These are phyloP conservation scores for Yamadazyma pseudoaaseri DNA, from an alignment of 1,139 yeast species.

Conservation along the genomic window DNA sequence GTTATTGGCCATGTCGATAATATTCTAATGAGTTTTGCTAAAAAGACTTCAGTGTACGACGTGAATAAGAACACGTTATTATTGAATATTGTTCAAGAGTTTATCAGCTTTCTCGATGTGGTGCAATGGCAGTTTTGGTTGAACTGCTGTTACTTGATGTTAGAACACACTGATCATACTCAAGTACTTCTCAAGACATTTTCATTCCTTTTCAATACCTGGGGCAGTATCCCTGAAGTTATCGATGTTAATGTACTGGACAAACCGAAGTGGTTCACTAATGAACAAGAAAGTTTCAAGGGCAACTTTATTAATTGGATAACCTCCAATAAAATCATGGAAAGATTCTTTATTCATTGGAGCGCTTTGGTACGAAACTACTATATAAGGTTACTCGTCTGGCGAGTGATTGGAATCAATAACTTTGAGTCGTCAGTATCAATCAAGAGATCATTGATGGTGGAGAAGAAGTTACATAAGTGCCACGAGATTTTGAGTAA, in stretches of 20 bases:
- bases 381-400: slow-evolving; percentile 63
- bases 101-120: slow-evolving; percentile 34
- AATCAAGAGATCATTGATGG: slow-evolving; percentile 28
- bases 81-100: slow-evolving; percentile 46
- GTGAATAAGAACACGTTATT: slow-evolving; percentile 42
- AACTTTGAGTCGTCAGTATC: slow-evolving; percentile 37
- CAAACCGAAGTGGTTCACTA: slow-evolving; percentile 29
- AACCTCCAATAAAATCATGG: slow-evolving; percentile 49
- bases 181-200: slow-evolving; percentile 62
- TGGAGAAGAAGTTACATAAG: slow-evolving; percentile 28
- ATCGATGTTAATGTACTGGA: slow-evolving; percentile 1
- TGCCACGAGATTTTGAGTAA: slow-evolving; percentile 19
- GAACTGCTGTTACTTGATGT: slow-evolving; percentile 55
- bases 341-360: slow-evolving; percentile 70
- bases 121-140: slow-evolving; percentile 82
- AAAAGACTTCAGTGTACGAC: slow-evolving; percentile 45
- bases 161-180: slow-evolving; percentile 57
- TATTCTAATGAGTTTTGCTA: slow-evolving; percentile 36
- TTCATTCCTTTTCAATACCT: slow-evolving; percentile 67
- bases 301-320: slow-evolving; percentile 52
- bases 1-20: slow-evolving; percentile 25
- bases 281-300: slow-evolving; percentile 34
- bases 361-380: slow-evolving; percentile 72
- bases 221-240: slow-evolving; percentile 66
- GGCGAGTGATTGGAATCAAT: slow-evolving; percentile 61